phyloP scores from a whole-genome alignment of 148 eudicot genomes.

The Amaranthus cruentus region DNA sequence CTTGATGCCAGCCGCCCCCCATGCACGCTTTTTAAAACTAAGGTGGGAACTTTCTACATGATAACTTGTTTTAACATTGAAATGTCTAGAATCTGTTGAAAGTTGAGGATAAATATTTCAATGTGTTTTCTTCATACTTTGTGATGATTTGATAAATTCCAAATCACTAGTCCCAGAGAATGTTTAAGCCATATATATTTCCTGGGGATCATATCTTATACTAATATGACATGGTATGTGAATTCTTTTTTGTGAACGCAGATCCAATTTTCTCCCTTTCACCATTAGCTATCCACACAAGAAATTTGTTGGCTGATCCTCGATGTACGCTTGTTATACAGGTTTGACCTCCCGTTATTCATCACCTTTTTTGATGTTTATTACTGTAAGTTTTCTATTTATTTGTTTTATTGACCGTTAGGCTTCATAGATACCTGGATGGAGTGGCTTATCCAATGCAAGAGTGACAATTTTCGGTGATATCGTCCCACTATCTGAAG shows the following conservation, averaged over 20 bases:
- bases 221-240: background rate
- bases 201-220: background rate
- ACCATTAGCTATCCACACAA: slow-evolving; percentile 95
- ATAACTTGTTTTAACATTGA: too few relatives aligned
- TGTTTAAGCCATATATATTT: background rate
- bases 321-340: slow-evolving; percentile 94
- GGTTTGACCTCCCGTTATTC: slow-evolving; percentile 37
- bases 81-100: too few relatives aligned
- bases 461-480: slow-evolving; percentile 96
- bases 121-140: background rate
- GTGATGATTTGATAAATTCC: background rate
- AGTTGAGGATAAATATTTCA: too few relatives aligned
- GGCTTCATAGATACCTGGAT: slow-evolving; percentile 86
- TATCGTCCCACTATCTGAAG: slow-evolving; percentile 81
- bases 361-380: background rate
- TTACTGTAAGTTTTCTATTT: slow-evolving; percentile 21
- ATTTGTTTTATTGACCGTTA: slow-evolving; percentile 33
- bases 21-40: too few relatives aligned
- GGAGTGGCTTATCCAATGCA: slow-evolving; percentile 99
- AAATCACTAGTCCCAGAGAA: background rate
- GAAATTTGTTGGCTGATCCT: slow-evolving; percentile 90
- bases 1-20: too few relatives aligned
- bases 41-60: too few relatives aligned
- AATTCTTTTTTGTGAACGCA: slow-evolving; percentile 25
- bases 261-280: slow-evolving; percentile 99